Base-by-base conservation (phyloP, 768 basidiomycete species). In the Auriculariales sp. region DNA sequence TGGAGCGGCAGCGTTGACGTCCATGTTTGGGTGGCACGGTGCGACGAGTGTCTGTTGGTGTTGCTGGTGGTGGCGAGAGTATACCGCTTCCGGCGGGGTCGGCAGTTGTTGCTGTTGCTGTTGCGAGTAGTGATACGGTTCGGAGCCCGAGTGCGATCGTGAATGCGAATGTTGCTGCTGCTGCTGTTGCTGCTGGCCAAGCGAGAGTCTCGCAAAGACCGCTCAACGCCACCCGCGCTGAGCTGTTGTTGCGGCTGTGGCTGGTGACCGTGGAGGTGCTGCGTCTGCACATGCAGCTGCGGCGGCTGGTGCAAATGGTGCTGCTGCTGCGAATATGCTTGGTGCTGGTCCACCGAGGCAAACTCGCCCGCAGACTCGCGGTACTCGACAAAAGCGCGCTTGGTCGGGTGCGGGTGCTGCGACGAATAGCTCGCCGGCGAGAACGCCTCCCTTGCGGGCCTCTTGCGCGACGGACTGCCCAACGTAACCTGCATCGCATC, bases 361-460 rank as follows among this genome's bases (percentile, higher is more conserved):
- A 73, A 34, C 55, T 51, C 46, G 61, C 56, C 27, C 53, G 50
- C n/a, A n/a, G n/a, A 17, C 55, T 57, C 19, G 64, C 65, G 6
- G 63, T 69, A 15, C 54, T 64, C 47, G 49, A 47, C 22, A 25
- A 44, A 44, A 6, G 10, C 33, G 60, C 76, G 71, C 59, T 80
- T 79, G 48, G 69, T 58, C 3, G 79, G 79, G 0, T 73, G 60
- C 0, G 70, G 60, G 2, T 64, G 62, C 24, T 76, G 78, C 1
- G 72, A 66, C 2, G 74, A 69, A 0, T 74, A 72, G 0, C 79
- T 74, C 1, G 35, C 14, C 31, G 83, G 84, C 1, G 83, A 86
- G 63, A 89, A 90, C 2, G 87, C 88, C 36, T 77, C 77, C 24
- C 71, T 71, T 4, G 88, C 88, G 1, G 79, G 74, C 28, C 89